phyloP scores from a whole-genome alignment of 495 filamentous ascomycete genomes.

The Bombardia bombarda region DNA sequence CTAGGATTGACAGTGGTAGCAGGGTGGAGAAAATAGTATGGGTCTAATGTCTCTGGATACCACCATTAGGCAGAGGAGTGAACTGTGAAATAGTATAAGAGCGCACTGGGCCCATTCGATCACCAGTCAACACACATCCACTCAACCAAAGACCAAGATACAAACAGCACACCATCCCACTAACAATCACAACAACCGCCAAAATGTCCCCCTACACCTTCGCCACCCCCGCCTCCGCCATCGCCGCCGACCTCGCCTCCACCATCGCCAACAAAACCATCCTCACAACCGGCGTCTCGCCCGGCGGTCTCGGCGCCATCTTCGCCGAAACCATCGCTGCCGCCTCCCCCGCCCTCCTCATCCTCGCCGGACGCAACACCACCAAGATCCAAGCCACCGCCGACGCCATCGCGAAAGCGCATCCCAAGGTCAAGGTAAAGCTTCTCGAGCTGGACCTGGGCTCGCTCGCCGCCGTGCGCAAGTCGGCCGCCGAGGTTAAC shows the following conservation, averaged over 20 bases:
- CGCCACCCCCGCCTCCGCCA: neutral
- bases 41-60: too few species aligned
- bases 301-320: neutral
- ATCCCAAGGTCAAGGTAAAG: conserved; percentile 12
- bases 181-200: neutral
- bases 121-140: too few species aligned
- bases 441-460: conserved; percentile 37
- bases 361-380: conserved; percentile 39
- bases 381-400: conserved; percentile 32
- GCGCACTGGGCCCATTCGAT: too few species aligned
- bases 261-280: neutral
- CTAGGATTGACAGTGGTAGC: too few species aligned
- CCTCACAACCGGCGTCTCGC: neutral
- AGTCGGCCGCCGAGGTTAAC: conserved; percentile 27
- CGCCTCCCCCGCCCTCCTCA: conserved; percentile 19
- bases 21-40: too few species aligned
- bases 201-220: neutral
- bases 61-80: too few species aligned
- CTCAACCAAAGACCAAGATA: neutral
- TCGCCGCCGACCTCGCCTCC: neutral
- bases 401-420: conserved; percentile 7
- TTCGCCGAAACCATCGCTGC: neutral
- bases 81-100: too few species aligned
- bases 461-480: conserved; percentile 36
- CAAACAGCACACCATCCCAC: neutral